phyloP scores from a whole-genome alignment of 176 grass and related monocot species.

The Ananas comosus region DNA sequence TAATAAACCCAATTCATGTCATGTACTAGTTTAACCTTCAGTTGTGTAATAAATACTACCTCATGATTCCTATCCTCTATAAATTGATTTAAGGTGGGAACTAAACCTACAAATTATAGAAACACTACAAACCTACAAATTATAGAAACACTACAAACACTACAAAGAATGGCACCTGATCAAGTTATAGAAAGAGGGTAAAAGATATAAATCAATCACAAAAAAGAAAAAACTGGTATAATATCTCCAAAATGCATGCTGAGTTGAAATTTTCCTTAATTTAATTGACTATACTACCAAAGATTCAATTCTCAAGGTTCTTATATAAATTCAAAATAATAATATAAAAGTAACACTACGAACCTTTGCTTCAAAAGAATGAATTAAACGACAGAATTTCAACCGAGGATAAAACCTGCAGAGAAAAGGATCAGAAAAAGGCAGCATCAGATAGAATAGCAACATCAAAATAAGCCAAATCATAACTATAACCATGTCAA shows the following conservation, averaged over 20 bases:
- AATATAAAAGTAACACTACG: neutral
- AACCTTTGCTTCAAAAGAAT: constrained; percentile 83
- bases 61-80: too few relatives aligned
- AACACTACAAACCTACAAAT: too few relatives aligned
- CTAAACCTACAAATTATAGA: too few relatives aligned
- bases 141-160: too few relatives aligned
- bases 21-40: too few relatives aligned
- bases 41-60: too few relatives aligned
- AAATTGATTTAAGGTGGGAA: too few relatives aligned
- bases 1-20: too few relatives aligned
- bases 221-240: neutral
- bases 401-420: constrained; percentile 81
- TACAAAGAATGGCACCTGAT: too few relatives aligned
- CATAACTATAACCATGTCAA: neutral
- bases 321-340: constrained; percentile 21
- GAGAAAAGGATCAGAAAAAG: constrained; percentile 7
- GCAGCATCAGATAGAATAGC: neutral
- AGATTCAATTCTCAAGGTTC: constrained; percentile 2
- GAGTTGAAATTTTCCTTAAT: neutral
- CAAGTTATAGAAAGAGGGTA: too few relatives aligned
- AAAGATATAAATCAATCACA: too few relatives aligned
- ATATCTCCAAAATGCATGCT: neutral
- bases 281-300: constrained; percentile 6
- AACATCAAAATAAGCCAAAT: neutral
- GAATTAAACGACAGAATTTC: constrained; percentile 53